Base-by-base conservation (phyloP, 1,284 basidiomycete genomes). In the Agaricales sp. region DNA sequence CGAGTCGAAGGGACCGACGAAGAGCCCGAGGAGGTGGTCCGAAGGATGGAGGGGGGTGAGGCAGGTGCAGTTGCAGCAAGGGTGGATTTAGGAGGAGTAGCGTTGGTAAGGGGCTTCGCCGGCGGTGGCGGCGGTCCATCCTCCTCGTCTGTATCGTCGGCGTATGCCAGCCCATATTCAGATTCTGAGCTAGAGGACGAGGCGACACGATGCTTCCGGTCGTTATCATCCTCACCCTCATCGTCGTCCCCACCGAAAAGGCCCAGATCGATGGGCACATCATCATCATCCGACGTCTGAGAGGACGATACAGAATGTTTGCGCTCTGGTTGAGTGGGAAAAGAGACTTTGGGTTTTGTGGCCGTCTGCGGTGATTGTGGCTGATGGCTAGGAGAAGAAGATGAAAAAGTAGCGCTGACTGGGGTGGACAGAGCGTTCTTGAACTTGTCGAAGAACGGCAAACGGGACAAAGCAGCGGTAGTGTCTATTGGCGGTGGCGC, bases 1-100 rank as follows among this genome's bases (percentile, higher is more conserved):
- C n/a, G 30, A n/a, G n/a, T n/a, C 82, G 70, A 86, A 93, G 60
- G 98, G 79, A 4, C 96, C 74, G 11, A 87, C 75, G 0, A 78
- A 72, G 57, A 76, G 97, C 53, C 59, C 73, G 59, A 65, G 70
- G 51, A 81, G 78, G 57, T 55, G 75, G 62, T 11, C 11, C 30
- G 30, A 8, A 35, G 8, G n/a, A 35, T 35, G n/a, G 30, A 35
- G 30, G 30, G 8, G 11, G 8, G 8, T 8, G 30, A 35, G 8
- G 30, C 11, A n/a, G n/a, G n/a, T n/a, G n/a, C n/a, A n/a, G n/a
- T n/a, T n/a, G n/a, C n/a, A n/a, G n/a, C n/a, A 11, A 35, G 8
- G 30, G 30, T 35, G 11, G 30, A n/a, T n/a, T 35, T 35, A 8
- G 30, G 30, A 8, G 30, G 8, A n/a, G 30, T 35, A 35, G 30